Percentiles rank a stretch among this genome's conserved stretches.
phyloP scores from a whole-genome alignment of 176 grass and related monocot genomes.

The Alloteropsis semialata region DNA sequence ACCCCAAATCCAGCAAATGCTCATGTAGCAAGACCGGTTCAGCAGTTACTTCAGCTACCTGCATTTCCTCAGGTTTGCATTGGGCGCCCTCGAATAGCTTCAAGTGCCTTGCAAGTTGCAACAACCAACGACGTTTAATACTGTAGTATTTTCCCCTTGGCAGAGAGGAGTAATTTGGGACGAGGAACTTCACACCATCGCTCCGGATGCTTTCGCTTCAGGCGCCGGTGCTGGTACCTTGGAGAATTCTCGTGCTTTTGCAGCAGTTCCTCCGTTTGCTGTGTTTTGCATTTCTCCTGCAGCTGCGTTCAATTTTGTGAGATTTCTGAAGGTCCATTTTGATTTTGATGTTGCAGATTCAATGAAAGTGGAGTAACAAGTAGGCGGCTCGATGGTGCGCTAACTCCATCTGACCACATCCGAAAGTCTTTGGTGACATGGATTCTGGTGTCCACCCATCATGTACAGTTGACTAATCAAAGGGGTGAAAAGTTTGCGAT shows the following conservation, averaged over 20 bases:
- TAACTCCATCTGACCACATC: background rate
- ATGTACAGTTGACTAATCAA: constrained; percentile 44
- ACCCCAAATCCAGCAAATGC: constrained; percentile 27
- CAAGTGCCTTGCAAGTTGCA: background rate
- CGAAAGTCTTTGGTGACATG: background rate
- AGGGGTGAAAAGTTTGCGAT: background rate
- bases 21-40: constrained; percentile 17
- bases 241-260: constrained; percentile 36
- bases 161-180: constrained; percentile 56
- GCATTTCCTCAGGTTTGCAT: constrained; percentile 51
- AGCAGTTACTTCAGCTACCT: constrained; percentile 24
- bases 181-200: constrained; percentile 38
- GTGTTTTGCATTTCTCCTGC: background rate
- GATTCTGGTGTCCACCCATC: constrained; percentile 1
- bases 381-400: background rate
- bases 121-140: background rate
- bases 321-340: background rate
- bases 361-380: constrained; percentile 50
- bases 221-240: constrained; percentile 25
- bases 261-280: background rate
- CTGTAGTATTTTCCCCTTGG: background rate
- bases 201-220: constrained; percentile 39
- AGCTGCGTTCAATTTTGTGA: background rate
- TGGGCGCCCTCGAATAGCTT: background rate
- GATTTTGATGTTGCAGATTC: constrained; percentile 45